Evolutionary conservation across 345 rosid species (phyloP), one percentile per base, ranked within the genome.

Genomic region (Hirschfeldia incana): DNA sequence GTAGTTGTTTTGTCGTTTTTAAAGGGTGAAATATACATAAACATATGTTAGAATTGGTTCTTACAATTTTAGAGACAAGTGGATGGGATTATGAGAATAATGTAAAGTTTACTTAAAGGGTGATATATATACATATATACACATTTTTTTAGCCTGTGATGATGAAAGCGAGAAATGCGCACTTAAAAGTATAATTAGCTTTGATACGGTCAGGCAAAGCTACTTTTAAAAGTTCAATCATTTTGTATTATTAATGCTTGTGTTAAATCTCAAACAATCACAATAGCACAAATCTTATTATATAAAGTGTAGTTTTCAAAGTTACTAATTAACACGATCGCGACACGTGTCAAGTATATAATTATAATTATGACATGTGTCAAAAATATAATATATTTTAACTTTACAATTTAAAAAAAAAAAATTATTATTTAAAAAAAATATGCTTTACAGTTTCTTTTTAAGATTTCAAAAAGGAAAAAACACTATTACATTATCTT

Each of bases 151-250:
- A 55, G 21, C 9, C 21, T 37, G 28, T 64, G 66, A 71, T 64
- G 0, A 77, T 53, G 81, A 77, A 53, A 64, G 44, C 46, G 26
- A 77, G 76, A 51, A 37, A 63, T 77, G 26, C 75, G 58, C 65
- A 51, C 42, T 21, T n/a, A 12, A 42, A 49, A 17, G 32, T 37
- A 32, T 32, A 5, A 26, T 53, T 69, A 46, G 63, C 51, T 69
- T 76, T 11, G 69, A 76, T 69, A 69, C 64, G 60, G 80, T 61
- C 49, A 15, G 17, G 21, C 55, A 69, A 62, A 62, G 66, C 39
- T 62, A 30, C 66, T 62, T 62, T 62, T 6, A 13, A 62, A 62
- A 62, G 16, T 6, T 32, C 1, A n/a, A 62, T n/a, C 21, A 69
- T 32, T 60, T 3, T n/a, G 27, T 30, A 69, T 46, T 39, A 30